These are phyloP conservation scores for Trametes polyzona DNA, from an alignment of 1,284 basidiomycete genomes.

Conservation along the genomic window DNA sequence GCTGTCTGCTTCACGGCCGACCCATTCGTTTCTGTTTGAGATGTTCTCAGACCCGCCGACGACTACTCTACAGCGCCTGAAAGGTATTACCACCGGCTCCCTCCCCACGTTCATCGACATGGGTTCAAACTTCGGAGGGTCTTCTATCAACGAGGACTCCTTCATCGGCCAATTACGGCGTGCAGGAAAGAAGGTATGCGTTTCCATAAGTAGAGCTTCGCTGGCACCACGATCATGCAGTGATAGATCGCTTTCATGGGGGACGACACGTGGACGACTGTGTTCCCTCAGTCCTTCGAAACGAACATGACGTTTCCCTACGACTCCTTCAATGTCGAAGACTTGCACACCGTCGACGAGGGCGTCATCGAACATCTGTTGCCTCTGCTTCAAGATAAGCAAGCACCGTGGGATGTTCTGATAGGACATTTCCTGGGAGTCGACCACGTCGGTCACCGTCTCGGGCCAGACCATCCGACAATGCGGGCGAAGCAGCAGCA, in stretches of 20 bases:
- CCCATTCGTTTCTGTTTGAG: slow-evolving; percentile 85
- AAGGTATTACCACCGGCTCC: slow-evolving; percentile 94
- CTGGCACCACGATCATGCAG: slow-evolving; percentile 23
- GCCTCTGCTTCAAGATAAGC: slow-evolving; percentile 64
- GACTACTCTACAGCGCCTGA: slow-evolving; percentile 93
- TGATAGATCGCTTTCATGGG: slow-evolving; percentile 82
- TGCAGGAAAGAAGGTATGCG: slow-evolving; percentile 61
- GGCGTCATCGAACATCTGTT: slow-evolving; percentile 88
- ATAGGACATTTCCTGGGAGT: slow-evolving; percentile 97
- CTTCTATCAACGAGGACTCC: slow-evolving; percentile 88
- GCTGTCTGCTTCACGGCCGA: slow-evolving; percentile 64
- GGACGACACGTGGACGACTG: slow-evolving; percentile 94
- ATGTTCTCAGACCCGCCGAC: slow-evolving; percentile 95
- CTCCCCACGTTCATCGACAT: slow-evolving; percentile 96
- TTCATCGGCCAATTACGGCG: slow-evolving; percentile 64
- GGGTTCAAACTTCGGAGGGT: slow-evolving; percentile 90
- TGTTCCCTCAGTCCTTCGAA: slow-evolving; percentile 82
- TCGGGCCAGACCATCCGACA: slow-evolving; percentile 86
- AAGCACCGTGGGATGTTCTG: slow-evolving; percentile 78
- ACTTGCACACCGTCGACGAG: slow-evolving; percentile 93
- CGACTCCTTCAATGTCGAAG: slow-evolving; percentile 99
- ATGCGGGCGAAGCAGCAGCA: slow-evolving; percentile 88
- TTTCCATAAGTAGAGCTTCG: neutral
- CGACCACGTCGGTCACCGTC: slow-evolving; percentile 95
- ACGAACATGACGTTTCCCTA: slow-evolving; percentile 79